These are phyloP conservation scores for Delphinella strobiligena DNA, from an alignment of 2,329 filamentous ascomycete species.

Conservation along the genomic window DNA sequence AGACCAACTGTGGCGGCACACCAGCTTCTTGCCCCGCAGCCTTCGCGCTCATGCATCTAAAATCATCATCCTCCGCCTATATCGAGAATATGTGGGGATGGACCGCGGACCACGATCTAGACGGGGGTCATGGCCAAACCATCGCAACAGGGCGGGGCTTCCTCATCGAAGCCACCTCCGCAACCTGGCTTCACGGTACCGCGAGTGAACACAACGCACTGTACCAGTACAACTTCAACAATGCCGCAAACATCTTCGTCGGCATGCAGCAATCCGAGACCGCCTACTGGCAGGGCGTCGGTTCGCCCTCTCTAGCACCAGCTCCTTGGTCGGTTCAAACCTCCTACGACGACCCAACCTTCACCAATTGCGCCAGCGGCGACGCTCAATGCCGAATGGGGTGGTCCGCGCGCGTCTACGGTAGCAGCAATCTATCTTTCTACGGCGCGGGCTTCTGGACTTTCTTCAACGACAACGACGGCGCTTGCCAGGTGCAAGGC, in stretches of 20 bases:
- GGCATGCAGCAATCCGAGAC: background rate
- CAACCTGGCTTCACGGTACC: conserved; percentile 43
- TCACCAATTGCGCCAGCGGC: background rate
- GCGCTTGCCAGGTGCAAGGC: no score
- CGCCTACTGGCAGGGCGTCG: background rate
- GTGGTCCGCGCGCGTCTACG: background rate
- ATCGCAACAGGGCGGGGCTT: no score
- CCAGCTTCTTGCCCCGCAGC: conserved; percentile 19
- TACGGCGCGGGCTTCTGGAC: background rate
- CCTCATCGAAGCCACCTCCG: conserved; percentile 30
- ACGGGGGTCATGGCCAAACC: no score
- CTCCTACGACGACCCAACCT: background rate
- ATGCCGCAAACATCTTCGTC: conserved; percentile 36
- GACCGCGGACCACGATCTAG: conserved; percentile 43
- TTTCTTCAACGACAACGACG: no score
- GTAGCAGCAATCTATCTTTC: background rate
- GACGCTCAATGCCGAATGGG: background rate
- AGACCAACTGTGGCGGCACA: conserved; percentile 21
- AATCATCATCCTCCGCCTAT: conserved; percentile 34
- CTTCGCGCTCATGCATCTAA: conserved; percentile 37
- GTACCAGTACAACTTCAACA: conserved; percentile 41
- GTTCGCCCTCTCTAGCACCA: background rate
- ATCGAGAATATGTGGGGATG: conserved; percentile 45
- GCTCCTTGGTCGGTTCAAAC: background rate
- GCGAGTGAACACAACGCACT: conserved; percentile 41